Evolutionary conservation across 129 eudicot genomes (phyloP).

Genomic region (Flaveria robusta): DNA sequence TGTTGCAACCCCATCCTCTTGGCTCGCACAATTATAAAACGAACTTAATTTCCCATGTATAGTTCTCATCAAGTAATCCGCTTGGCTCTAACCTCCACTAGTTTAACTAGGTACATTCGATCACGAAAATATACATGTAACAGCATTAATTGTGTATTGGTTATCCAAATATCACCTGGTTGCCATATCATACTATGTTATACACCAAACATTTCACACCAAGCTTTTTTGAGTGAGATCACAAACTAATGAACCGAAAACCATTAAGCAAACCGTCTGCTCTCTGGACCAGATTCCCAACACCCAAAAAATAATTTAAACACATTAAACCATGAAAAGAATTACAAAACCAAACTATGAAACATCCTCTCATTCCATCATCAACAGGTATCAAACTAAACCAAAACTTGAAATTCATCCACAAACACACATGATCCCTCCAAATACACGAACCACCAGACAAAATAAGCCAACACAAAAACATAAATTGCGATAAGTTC

Average conservation of each 20-base stretch:
- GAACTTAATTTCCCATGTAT: background rate
- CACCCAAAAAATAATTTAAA: constrained; percentile 6
- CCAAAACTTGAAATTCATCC: constrained; percentile 4
- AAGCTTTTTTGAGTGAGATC: background rate
- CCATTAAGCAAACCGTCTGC: background rate
- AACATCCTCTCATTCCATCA: constrained; percentile 9
- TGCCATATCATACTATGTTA: constrained; percentile 14
- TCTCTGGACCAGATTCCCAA: constrained; percentile 14
- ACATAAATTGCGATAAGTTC: background rate
- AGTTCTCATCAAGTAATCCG: background rate
- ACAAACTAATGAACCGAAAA: background rate
- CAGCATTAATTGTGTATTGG: background rate
- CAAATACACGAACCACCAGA: constrained; percentile 11
- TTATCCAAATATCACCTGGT: constrained; percentile 9
- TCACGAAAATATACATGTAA: background rate
- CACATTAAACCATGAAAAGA: background rate
- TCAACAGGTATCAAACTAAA: constrained; percentile 13
- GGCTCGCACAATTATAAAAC: background rate
- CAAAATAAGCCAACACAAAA: background rate
- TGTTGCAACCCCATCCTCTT: constrained; percentile 3
- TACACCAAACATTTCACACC: constrained; percentile 20
- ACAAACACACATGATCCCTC: background rate
- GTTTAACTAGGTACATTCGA: constrained; percentile 3
- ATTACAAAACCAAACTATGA: background rate
- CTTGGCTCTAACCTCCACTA: background rate